Percentiles rank a stretch among this genome's conserved stretches.
Evolutionary conservation across 495 filamentous ascomycete species (phyloP).

Genomic region (Penicillium tannophilum): DNA sequence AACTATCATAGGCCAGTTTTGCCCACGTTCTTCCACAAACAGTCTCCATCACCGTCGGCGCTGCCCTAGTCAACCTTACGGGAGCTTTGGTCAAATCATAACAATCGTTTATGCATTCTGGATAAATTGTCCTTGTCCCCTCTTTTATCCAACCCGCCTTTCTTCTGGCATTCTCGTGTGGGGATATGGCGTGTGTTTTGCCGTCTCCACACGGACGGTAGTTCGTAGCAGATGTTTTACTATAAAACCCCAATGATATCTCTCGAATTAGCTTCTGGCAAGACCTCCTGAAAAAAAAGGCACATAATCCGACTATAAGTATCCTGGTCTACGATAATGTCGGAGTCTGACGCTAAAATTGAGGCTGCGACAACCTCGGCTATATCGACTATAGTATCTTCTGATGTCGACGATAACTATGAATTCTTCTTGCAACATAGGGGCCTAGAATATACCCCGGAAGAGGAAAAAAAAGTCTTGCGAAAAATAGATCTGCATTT

Average conservation of each 20-base stretch:
- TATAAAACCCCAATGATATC: background rate
- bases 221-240: background rate
- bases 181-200: constrained; percentile 9
- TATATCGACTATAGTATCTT: constrained; percentile 13
- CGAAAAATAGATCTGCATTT: constrained; percentile 57
- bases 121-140: background rate
- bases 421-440: constrained; percentile 25
- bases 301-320: no score
- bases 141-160: background rate
- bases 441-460: constrained; percentile 40
- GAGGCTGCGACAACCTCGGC: constrained; percentile 17
- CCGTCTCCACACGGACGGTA: background rate
- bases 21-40: background rate
- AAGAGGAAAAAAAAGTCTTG: constrained; percentile 52
- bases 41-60: background rate
- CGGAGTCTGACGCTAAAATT: constrained; percentile 18
- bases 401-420: constrained; percentile 30
- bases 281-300: background rate
- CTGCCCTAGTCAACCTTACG: background rate
- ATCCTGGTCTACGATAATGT: constrained; percentile 4
- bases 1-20: background rate
- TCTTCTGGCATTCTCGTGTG: constrained; percentile 1
- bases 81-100: background rate
- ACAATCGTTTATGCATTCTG: background rate
- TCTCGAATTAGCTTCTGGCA: background rate